Conservation (phyloP, 768 basidiomycete species). For the Tylopilus sp. region DNA sequence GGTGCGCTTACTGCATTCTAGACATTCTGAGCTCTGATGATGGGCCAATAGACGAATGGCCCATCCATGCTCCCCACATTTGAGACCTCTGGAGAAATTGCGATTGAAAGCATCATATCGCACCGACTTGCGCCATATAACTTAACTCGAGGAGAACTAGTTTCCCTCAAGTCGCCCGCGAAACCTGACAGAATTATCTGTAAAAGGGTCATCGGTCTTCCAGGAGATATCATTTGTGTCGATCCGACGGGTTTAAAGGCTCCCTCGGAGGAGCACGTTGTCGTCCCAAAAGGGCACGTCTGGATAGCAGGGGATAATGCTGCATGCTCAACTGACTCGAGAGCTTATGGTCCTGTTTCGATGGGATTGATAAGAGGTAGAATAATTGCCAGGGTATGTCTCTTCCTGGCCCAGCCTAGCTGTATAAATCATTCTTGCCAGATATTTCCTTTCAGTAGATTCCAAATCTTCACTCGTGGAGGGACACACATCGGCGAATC, state of each 20-base stretch:
- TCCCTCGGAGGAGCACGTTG: conserved; percentile 67
- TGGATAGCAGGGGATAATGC: conserved; percentile 94
- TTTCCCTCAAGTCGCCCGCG: conserved; percentile 68
- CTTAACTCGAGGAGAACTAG: conserved; percentile 71
- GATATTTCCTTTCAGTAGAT: conserved; percentile 31
- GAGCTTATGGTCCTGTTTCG: conserved; percentile 90
- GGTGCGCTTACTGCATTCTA: conserved; percentile 34
- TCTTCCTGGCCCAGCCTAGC: neutral
- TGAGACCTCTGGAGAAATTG: conserved; percentile 52
- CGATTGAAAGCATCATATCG: conserved; percentile 61
- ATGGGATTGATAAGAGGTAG: conserved; percentile 71
- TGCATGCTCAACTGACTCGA: conserved; percentile 78
- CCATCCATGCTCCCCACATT: conserved; percentile 84
- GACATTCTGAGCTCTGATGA: neutral
- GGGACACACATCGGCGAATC: conserved; percentile 22
- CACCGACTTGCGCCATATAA: conserved; percentile 46
- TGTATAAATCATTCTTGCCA: conserved; percentile 10
- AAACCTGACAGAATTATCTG: conserved; percentile 68
- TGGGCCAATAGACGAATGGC: conserved; percentile 54
- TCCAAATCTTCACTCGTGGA: conserved; percentile 22
- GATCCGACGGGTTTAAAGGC: conserved; percentile 74
- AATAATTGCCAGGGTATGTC: conserved; percentile 59
- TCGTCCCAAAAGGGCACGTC: conserved; percentile 80
- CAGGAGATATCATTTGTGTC: conserved; percentile 85
- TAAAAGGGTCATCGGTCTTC: conserved; percentile 87